Base-by-base conservation (phyloP, 352 stramenopile species). In the Globisporangium polare region DNA sequence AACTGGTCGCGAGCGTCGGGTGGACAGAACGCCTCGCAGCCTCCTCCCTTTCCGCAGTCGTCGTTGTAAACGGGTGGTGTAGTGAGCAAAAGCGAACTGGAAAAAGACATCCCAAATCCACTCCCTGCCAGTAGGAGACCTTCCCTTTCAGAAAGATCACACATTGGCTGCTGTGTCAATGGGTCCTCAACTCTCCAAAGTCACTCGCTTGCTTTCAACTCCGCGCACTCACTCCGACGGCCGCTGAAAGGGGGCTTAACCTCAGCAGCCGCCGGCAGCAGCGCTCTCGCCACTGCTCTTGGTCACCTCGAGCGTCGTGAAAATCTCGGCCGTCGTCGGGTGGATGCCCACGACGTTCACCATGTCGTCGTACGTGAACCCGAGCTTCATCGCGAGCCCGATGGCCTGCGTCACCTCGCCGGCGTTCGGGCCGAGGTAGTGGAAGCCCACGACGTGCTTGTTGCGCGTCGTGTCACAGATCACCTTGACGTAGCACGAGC, bases 351-450 rank as follows among this genome's bases (percentile, higher is more conserved):
- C 92, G 20, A 95, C 97, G 53, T 88, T 80, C 18, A 86, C 77
- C 66, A 99, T 91, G 72, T 98, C 78, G 43, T 94, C 85, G 72
- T 97, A 98, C 43, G 86, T 98, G 62, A 97, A 90, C 27, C 93
- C 89, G 58, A 97, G 67, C 72, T 98, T 98, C 85, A 99, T 97
- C 2, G 94, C 88, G 24, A 97, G 77, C 18, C 91, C 95, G 66
- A 98, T 98, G 39, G 95, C 86, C 65, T 96, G 92, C 27, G 89
- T 97, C 54, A 98, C 85, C 78, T 99, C 97, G 52, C 97, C 97
- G 37, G 97, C 97, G 66, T 99, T 98, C 18, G 97, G 97, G 37
- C 96, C 97, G n/a, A 99, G 67, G 72, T 98, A 99, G 72, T 99
- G 97, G 55, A 99, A 97, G 53, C 97, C 97, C 56, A 99, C 69